Base-by-base conservation (phyloP, 768 basidiomycete genomes). In the Boletus reticuloceps region DNA sequence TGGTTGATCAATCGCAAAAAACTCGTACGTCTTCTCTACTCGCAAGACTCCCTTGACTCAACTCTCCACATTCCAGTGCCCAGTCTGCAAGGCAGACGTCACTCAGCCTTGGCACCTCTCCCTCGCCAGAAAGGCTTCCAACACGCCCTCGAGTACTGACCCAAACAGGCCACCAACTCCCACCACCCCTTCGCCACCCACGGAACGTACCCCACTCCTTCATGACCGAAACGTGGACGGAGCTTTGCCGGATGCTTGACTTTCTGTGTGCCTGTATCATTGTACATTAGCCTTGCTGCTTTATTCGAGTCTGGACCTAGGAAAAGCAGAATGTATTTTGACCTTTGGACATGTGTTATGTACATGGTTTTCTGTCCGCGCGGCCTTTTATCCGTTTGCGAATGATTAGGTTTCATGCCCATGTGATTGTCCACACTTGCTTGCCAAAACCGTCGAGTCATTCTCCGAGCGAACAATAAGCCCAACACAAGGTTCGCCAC, bases 1-100 rank as follows among this genome's bases (percentile, higher is more conserved):
- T 98, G 96, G 96, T 74, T 98, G 56, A 87, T 95, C 53, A 85
- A 89, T 57, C 83, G 91, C 70, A 92, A 94, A 78, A 97, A 97
- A 77, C 73, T 96, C 71, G 94, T 95, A 65, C 66, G 88, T 78
- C 14, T 54, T 38, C 27, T 47, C 51, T 49, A 19, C 34, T 32
- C 32, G 2, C n/a, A 39, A 22, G 2, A 34, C 2, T 25, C 42
- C 53, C 55, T 51, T 48, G 34, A 29, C 58, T 29, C 56, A 19
- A 55, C 51, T 1, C 16, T 49, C 36, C 40, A 22, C 41, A 12
- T 50, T 29, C 49, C 60, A 96, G 93, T 97, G 94, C 63, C 94
- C 94, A 6, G 79, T 94, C 4, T 97, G 94, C 75, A 92, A 95
- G 70, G 86, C 90, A 47, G 94, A 97, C 66, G 92, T 97, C 46